A percentile compares a stretch with the other conserved stretches of the same genome.
Evolutionary conservation across 371 early-diverging fungal species (phyloP).

Genomic region (Mortierella sp.): DNA sequence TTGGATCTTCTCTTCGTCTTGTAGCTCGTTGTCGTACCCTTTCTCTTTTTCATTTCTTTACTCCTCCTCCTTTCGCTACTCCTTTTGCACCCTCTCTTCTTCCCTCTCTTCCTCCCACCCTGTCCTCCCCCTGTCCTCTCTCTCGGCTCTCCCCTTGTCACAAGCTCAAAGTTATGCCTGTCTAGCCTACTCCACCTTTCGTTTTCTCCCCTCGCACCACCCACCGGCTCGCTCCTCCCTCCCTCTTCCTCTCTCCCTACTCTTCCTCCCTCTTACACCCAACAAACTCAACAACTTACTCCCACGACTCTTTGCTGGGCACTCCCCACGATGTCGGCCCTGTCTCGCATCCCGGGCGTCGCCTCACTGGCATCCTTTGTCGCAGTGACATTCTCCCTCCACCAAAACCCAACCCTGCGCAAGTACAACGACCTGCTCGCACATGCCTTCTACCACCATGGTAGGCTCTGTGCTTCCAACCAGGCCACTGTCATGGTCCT

Average conservation of each 20-base stretch:
- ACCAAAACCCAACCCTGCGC: constrained; percentile 40
- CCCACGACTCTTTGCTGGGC: constrained; percentile 76
- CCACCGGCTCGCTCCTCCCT: neutral
- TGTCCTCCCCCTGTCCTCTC: neutral
- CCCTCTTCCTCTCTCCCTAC: neutral
- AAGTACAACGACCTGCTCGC: constrained; percentile 47
- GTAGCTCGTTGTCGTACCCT: neutral
- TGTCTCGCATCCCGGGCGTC: constrained; percentile 51
- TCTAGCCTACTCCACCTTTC: neutral
- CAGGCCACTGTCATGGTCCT: constrained; percentile 63
- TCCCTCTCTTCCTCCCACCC: neutral
- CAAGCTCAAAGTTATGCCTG: neutral
- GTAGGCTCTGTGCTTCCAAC: constrained; percentile 70
- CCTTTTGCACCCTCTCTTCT: neutral
- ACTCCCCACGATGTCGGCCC: constrained; percentile 59
- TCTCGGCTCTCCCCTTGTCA: neutral
- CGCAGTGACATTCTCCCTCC: constrained; percentile 42
- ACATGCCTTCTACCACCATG: constrained; percentile 74
- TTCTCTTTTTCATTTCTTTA: neutral
- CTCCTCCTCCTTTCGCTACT: neutral
- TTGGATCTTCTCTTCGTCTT: neutral
- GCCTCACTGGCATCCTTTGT: constrained; percentile 31
- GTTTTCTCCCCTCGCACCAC: neutral
- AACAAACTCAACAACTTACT: neutral
- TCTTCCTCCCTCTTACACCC: neutral